Conservation (phyloP, 768 basidiomycete species). For the Chiua virens region DNA sequence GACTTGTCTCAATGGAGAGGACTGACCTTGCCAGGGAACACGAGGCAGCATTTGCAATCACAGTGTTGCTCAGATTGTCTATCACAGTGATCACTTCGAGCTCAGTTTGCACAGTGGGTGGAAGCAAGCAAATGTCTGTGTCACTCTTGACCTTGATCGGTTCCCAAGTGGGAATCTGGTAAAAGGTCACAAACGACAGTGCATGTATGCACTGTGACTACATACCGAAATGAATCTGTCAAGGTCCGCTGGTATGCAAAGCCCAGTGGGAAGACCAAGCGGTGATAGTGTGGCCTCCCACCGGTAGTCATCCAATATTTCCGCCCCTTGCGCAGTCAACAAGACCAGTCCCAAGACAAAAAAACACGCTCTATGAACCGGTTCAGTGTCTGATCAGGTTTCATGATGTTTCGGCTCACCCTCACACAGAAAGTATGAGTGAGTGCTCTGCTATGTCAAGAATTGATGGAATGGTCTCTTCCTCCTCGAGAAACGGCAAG, state of each 20-base stretch:
- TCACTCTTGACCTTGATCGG: constrained; percentile 31
- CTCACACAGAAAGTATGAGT: constrained; percentile 85
- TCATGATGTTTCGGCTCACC: constrained; percentile 53
- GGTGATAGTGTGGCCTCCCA: constrained; percentile 93
- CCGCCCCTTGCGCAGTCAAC: constrained; percentile 87
- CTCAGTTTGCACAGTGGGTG: constrained; percentile 69
- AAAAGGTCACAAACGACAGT: constrained; percentile 3
- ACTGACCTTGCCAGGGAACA: constrained; percentile 80
- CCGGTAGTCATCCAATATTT: constrained; percentile 86
- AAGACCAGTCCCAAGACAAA: constrained; percentile 93
- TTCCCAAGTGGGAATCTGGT: constrained; percentile 75
- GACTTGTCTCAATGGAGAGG: background rate
- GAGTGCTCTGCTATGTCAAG: constrained; percentile 91
- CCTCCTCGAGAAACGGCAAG: constrained; percentile 92
- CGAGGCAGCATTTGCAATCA: constrained; percentile 93
- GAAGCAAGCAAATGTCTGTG: constrained; percentile 51
- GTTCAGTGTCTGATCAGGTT: constrained; percentile 7
- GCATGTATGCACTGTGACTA: background rate
- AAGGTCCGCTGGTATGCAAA: constrained; percentile 88
- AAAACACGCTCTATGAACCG: constrained; percentile 80
- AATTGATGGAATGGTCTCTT: constrained; percentile 88
- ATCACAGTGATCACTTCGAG: constrained; percentile 86
- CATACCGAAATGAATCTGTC: constrained; percentile 78
- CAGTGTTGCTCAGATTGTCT: constrained; percentile 92
- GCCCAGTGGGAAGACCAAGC: constrained; percentile 81